Percentiles rank a stretch among this genome's conserved stretches.
Conservation (phyloP, 2,329 filamentous ascomycete species). For the Lecanoromycetidae sp. region DNA sequence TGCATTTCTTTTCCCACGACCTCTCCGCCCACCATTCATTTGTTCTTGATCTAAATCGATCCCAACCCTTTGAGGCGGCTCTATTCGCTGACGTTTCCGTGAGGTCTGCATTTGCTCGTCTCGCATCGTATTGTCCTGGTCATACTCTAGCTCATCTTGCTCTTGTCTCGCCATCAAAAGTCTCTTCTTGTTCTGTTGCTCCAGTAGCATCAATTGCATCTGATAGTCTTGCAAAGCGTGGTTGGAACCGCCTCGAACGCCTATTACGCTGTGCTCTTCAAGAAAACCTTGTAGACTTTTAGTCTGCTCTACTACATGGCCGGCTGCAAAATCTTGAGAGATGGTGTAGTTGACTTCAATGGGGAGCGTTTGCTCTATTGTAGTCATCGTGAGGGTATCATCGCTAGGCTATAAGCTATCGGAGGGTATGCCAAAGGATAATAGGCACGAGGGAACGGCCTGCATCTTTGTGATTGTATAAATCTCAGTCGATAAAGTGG, state of each 20-base stretch:
- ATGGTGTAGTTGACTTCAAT: not conserved
- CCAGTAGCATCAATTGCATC: slow-evolving; percentile 57
- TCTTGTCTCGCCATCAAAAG: slow-evolving; percentile 55
- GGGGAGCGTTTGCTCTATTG: too few species aligned
- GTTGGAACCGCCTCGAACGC: slow-evolving; percentile 29
- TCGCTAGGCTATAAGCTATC: too few species aligned
- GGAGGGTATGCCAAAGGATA: too few species aligned
- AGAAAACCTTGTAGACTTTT: not conserved
- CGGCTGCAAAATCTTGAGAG: not conserved
- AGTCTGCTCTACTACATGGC: not conserved
- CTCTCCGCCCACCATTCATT: too few species aligned
- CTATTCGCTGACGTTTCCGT: not conserved
- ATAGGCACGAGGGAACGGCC: too few species aligned
- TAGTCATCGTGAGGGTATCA: too few species aligned
- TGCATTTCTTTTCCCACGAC: too few species aligned
- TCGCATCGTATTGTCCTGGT: not conserved
- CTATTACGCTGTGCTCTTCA: not conserved
- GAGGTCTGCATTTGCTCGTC: not conserved
- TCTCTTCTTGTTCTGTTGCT: slow-evolving; percentile 57
- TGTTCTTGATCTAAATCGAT: too few species aligned
- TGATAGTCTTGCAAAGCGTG: slow-evolving; percentile 58
- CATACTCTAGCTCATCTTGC: slow-evolving; percentile 35
- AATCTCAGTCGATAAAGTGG: too few species aligned
- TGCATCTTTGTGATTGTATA: too few species aligned
- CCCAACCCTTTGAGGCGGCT: too few species aligned